These are phyloP conservation scores for Closterium sp. DNA, from an alignment of 139 green algal species.

Conservation along the genomic window DNA sequence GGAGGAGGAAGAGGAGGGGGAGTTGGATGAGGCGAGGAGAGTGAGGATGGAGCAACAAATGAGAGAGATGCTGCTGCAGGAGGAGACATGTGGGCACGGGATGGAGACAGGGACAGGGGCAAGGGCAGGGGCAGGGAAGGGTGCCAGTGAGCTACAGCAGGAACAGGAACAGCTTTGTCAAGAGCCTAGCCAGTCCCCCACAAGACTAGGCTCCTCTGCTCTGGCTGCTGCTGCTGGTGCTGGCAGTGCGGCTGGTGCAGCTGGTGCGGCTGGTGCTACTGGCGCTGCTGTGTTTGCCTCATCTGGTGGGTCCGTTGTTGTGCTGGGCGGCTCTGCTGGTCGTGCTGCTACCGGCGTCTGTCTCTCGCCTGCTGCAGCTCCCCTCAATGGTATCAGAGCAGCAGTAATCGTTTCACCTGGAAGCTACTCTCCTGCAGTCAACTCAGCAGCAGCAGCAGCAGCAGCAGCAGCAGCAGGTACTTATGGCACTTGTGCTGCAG, in stretches of 20 bases:
- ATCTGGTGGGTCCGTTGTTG: no score
- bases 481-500: background rate
- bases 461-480: background rate
- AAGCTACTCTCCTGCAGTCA: background rate
- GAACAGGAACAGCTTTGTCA: background rate
- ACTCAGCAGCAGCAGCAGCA: background rate
- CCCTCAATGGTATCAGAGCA: background rate
- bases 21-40: background rate
- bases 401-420: background rate
- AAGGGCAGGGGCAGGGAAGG: background rate
- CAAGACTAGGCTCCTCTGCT: background rate
- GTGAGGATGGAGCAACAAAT: background rate
- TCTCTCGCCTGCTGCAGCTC: background rate
- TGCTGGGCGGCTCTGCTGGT: no score
- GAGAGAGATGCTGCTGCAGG: background rate
- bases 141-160: background rate
- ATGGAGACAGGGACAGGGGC: background rate
- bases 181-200: background rate
- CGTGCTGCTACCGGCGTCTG: background rate
- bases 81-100: background rate
- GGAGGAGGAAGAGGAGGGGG: background rate
- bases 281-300: no score
- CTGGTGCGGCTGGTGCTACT: no score
- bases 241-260: no score
- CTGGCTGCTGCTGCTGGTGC: background rate